Conservation (phyloP, 257 asterid genomes). For the Solanum pinnatisectum region DNA sequence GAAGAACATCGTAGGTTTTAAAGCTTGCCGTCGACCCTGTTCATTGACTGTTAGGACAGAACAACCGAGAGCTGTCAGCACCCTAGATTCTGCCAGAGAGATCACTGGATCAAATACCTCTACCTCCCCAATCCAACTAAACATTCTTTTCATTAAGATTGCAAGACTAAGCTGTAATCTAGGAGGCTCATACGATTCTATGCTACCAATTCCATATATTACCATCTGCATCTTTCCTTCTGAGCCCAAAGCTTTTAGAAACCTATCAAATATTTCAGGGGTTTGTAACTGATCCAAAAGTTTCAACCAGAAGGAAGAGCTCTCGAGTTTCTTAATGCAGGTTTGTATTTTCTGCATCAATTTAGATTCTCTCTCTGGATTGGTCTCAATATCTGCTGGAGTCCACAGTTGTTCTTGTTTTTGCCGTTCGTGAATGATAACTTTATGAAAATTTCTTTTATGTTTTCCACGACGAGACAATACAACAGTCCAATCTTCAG, state of each 20-base stretch:
- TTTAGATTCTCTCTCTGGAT: conserved; percentile 43
- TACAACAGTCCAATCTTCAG: conserved; percentile 70
- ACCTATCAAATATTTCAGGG: conserved; percentile 27
- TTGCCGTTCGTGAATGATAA: conserved; percentile 11
- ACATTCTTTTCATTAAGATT: conserved; percentile 57
- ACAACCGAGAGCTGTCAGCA: conserved; percentile 62
- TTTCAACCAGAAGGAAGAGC: conserved; percentile 30
- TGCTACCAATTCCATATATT: conserved; percentile 89
- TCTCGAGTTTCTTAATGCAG: conserved; percentile 35
- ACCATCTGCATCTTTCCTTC: conserved; percentile 66
- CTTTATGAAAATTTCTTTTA: conserved; percentile 10
- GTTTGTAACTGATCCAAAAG: conserved; percentile 38
- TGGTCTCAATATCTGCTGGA: conserved; percentile 38
- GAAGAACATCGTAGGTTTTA: conserved; percentile 64
- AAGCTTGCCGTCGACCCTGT: conserved; percentile 53
- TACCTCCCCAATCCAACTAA: conserved; percentile 67
- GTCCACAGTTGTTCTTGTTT: conserved; percentile 46
- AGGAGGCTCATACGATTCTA: conserved; percentile 62
- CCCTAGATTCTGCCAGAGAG: conserved; percentile 55
- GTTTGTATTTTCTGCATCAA: conserved; percentile 55
- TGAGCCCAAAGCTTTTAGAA: conserved; percentile 35
- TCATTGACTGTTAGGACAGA: conserved; percentile 67
- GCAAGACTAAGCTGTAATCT: conserved; percentile 71
- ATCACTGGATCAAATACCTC: conserved; percentile 82
- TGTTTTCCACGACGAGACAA: conserved; percentile 60